Evolutionary conservation across 1,284 basidiomycete species (phyloP), one percentile per base, ranked within the genome.

Genomic region (Tilletiaria anomala): DNA sequence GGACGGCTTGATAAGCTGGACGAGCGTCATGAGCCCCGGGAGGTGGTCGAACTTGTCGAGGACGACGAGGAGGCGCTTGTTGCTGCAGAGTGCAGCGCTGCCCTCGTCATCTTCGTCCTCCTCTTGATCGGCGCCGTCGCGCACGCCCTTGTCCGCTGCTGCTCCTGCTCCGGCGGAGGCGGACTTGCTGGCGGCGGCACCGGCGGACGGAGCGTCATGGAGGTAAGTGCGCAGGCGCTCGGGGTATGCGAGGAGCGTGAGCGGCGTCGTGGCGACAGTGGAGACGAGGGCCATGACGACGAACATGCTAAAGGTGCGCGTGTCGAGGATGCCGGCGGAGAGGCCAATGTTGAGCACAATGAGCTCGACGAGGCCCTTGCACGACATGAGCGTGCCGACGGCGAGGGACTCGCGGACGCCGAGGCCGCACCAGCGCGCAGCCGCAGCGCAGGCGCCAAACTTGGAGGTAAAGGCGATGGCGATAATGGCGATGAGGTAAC

Each of bases 271-370:
- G 72, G 84, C 75, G 68, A 83, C 84, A 0, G 87, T 93, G 37
- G 91, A 73, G 19, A 82, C 67, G 37, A 94, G 69, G 0, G 88
- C 85, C 67, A 85, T 83, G 23, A 93, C 70, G 18, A 91, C 86
- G 54, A 94, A 89, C 84, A 94, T 93, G 11, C 73, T 73, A 56
- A 77, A 77, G 16, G 74, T 70, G n/a, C 66, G 61, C 22, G 67
- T 73, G 24, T 82, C 78, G 40, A 97, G 73, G 50, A 86, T 83
- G 0, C 80, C 79, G 61, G 75, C 87, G 46, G 75, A 65, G 2
- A 86, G 73, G 48, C 87, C 88, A 53, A 93, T 80, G 62, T 94
- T 93, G 60, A 93, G 77, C 8, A 91, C 88, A 51, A 93, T 89
- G 35, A 91, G 76, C 49, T 64, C 61, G 22, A 64, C 58, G 8